Evolutionary conservation across 768 basidiomycete genomes (phyloP).

Genomic region (Pisolithus sp.): DNA sequence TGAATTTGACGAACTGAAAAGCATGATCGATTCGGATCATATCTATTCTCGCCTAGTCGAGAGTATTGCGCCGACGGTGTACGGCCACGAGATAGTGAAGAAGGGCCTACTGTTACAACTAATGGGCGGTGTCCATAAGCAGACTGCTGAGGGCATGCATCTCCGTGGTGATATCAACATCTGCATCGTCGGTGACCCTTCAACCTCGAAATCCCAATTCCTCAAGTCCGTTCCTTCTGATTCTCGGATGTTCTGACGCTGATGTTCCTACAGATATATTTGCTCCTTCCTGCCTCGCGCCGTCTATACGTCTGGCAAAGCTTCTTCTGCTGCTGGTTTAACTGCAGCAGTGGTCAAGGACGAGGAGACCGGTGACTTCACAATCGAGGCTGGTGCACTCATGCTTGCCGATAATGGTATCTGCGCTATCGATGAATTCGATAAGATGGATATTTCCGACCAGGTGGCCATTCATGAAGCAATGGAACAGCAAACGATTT

Average conservation of each 20-base stretch:
- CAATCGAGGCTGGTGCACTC: slow-evolving; percentile 96
- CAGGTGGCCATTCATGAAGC: slow-evolving; percentile 99
- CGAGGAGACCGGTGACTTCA: slow-evolving; percentile 98
- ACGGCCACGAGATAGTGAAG: slow-evolving; percentile 98
- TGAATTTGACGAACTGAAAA: slow-evolving; percentile 90
- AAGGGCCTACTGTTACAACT: slow-evolving; percentile 93
- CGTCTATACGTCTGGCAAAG: slow-evolving; percentile 99
- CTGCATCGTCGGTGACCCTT: slow-evolving; percentile 95
- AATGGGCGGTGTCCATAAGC: slow-evolving; percentile 98
- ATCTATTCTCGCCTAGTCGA: slow-evolving; percentile 92
- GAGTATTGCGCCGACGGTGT: slow-evolving; percentile 96
- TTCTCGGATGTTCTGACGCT: neutral
- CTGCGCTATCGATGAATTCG: slow-evolving; percentile 99
- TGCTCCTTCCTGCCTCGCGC: slow-evolving; percentile 97
- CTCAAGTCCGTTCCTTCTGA: slow-evolving; percentile 63
- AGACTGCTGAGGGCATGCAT: slow-evolving; percentile 93
- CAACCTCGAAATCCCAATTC: slow-evolving; percentile 97
- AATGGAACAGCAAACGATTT: slow-evolving; percentile 99
- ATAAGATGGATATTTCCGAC: slow-evolving; percentile 99
- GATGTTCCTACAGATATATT: slow-evolving; percentile 61
- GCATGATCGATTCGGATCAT: slow-evolving; percentile 91
- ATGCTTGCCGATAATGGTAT: slow-evolving; percentile 99
- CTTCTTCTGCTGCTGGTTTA: slow-evolving; percentile 96
- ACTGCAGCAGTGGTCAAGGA: slow-evolving; percentile 98
- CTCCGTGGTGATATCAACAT: slow-evolving; percentile 98